A percentile compares a stretch with the other conserved stretches of the same genome.
These are phyloP conservation scores for Eucalyptus polyanthemos DNA, from an alignment of 345 rosid species.

Conservation along the genomic window DNA sequence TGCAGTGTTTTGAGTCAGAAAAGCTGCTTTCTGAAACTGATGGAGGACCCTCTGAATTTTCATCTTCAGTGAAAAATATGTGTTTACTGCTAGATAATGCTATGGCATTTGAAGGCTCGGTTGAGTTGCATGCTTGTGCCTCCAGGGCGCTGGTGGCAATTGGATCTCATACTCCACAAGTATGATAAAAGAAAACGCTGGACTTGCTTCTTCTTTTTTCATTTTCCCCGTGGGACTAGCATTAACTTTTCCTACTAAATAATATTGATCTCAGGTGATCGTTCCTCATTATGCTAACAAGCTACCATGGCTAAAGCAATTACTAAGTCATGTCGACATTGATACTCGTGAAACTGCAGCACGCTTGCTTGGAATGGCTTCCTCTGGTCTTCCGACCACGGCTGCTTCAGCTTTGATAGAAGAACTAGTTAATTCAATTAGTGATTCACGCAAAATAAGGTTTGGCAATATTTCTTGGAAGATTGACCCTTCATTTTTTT, in stretches of 20 bases:
- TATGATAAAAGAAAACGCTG: slow-evolving; percentile 1
- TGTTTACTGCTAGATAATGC: slow-evolving; percentile 82
- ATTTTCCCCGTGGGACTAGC: background rate
- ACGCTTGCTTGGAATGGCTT: slow-evolving; percentile 86
- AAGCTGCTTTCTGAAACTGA: slow-evolving; percentile 37
- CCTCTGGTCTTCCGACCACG: slow-evolving; percentile 53
- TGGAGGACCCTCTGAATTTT: slow-evolving; percentile 45
- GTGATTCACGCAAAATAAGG: slow-evolving; percentile 50
- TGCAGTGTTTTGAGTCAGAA: slow-evolving; percentile 79
- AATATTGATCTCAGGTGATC: slow-evolving; percentile 30
- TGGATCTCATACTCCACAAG: slow-evolving; percentile 80
- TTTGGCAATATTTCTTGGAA: slow-evolving; percentile 2
- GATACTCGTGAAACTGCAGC: slow-evolving; percentile 90
- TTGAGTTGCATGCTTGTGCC: slow-evolving; percentile 79
- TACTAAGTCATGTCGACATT: slow-evolving; percentile 63
- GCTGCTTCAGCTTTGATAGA: slow-evolving; percentile 41
- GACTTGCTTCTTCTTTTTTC: background rate
- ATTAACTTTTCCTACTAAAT: background rate
- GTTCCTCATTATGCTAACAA: slow-evolving; percentile 53
- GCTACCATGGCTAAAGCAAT: slow-evolving; percentile 73
- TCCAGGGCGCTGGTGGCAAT: slow-evolving; percentile 64
- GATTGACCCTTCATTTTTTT: background rate
- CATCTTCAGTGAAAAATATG: slow-evolving; percentile 51
- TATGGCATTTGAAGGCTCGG: slow-evolving; percentile 71
- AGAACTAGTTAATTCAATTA: slow-evolving; percentile 46